These are phyloP conservation scores for Auricularia sp. DNA, from an alignment of 768 basidiomycete genomes.

Conservation along the genomic window DNA sequence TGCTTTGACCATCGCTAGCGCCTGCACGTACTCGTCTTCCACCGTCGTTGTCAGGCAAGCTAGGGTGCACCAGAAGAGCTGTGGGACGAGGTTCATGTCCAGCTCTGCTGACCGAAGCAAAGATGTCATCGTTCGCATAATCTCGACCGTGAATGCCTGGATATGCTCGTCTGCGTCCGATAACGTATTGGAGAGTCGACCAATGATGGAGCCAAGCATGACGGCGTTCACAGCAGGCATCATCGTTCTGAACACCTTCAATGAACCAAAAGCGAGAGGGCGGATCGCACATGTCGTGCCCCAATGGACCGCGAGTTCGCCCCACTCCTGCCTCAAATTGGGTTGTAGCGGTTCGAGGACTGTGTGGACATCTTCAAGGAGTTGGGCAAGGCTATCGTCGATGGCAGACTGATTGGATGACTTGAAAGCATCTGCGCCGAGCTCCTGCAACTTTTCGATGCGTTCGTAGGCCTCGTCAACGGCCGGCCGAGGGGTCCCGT, in stretches of 20 bases:
- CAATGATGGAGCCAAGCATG: slow-evolving; percentile 70
- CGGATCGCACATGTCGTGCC: slow-evolving; percentile 82
- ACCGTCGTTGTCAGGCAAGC: slow-evolving; percentile 77
- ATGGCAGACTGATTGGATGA: neutral
- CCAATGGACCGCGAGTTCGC: slow-evolving; percentile 70
- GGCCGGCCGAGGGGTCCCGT: slow-evolving; percentile 38
- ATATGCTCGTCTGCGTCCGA: slow-evolving; percentile 67
- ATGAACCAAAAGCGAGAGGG: slow-evolving; percentile 73
- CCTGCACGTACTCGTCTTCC: slow-evolving; percentile 66
- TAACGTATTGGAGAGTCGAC: slow-evolving; percentile 75
- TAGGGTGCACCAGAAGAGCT: slow-evolving; percentile 77
- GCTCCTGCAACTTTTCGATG: slow-evolving; percentile 46
- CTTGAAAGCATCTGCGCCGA: slow-evolving; percentile 21
- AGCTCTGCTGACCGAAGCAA: slow-evolving; percentile 47
- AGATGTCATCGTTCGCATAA: slow-evolving; percentile 63
- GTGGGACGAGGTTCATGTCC: slow-evolving; percentile 56
- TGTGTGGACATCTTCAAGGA: slow-evolving; percentile 56
- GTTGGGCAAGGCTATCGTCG: slow-evolving; percentile 52
- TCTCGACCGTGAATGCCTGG: slow-evolving; percentile 74
- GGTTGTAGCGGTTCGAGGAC: slow-evolving; percentile 63
- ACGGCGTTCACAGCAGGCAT: slow-evolving; percentile 58
- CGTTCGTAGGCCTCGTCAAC: slow-evolving; percentile 17
- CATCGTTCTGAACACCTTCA: slow-evolving; percentile 82
- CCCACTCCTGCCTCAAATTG: slow-evolving; percentile 65
- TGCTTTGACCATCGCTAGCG: slow-evolving; percentile 50